phyloP scores from a whole-genome alignment of 1,139 yeast genomes.

The Casaregolazyma suthepensis region DNA sequence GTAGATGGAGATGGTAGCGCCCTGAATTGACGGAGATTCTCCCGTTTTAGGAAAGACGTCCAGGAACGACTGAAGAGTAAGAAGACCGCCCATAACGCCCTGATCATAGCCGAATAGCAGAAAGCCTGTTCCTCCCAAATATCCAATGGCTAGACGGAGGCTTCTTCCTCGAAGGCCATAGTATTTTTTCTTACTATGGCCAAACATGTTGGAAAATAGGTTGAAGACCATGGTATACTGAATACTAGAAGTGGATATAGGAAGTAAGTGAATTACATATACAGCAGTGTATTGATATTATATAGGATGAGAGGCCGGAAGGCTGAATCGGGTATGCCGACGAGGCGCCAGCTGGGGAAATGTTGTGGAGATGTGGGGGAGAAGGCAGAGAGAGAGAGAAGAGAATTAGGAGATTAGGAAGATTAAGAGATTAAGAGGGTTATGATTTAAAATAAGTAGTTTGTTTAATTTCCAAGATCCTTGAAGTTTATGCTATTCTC shows the following conservation, averaged over 20 bases:
- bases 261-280: too few relatives aligned
- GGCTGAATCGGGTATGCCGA: neutral
- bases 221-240: slow-evolving; percentile 42
- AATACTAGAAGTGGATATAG: too few relatives aligned
- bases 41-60: slow-evolving; percentile 38
- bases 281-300: slow-evolving; percentile 29
- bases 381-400: neutral
- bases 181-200: slow-evolving; percentile 27
- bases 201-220: slow-evolving; percentile 33
- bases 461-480: too few relatives aligned
- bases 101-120: slow-evolving; percentile 75
- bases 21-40: slow-evolving; percentile 15
- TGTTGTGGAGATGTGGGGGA: neutral
- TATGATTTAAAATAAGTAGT: too few relatives aligned
- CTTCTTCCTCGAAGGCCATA: slow-evolving; percentile 44
- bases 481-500: too few relatives aligned
- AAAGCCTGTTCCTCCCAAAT: slow-evolving; percentile 49
- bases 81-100: slow-evolving; percentile 53
- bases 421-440: too few relatives aligned
- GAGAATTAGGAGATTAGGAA: too few relatives aligned
- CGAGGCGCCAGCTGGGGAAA: neutral
- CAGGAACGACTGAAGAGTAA: slow-evolving; percentile 38
- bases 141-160: slow-evolving; percentile 37
- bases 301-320: slow-evolving; percentile 14
- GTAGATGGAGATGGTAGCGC: slow-evolving; percentile 44